Base-by-base conservation (phyloP, 345 rosid species). In the Euclidium syriacum region DNA sequence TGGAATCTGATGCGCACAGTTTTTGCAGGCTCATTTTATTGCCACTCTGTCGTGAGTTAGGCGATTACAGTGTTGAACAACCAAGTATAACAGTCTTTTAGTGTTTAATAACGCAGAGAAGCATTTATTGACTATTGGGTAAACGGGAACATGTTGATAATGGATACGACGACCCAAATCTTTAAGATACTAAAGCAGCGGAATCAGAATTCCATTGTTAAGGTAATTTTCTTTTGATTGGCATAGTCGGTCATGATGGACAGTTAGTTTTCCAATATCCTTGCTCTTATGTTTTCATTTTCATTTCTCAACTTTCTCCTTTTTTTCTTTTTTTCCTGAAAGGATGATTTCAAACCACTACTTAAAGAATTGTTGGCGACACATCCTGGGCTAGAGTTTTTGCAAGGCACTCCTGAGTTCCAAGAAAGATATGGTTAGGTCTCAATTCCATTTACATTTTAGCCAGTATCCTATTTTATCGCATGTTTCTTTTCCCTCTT, bases 351-450 rank as follows among this genome's bases (percentile, higher is more conserved):
- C 77, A 95, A 87, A 64, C 86, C 91, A 42, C 65, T 90, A 44
- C 96, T 95, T 73, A 78, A 73, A 68, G 99, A 95, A 77, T 77
- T 95, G 15, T 73, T 95, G 79, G 86, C 97, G 4, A 88, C 97
- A 66, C 99, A 95, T 83, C 95, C 96, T 0, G 99, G 99, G 36
- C 73, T 95, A 73, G 99, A 95, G 71, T 95, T 95, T 75, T 78
- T 95, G 69, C 95, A 90, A 62, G 79, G 83, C 74, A 95, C 97
- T 35, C 99, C 99, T 34, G 99, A 95, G 76, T 95, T 95, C 79
- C 99, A 95, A 78, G 96, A 95, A 75, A 86, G 97, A 95, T 95
- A 95, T 77, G 99, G 99, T 90, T 70, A 7, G 88, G 83, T 62
- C 61, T 65, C 7, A 54, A 43, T 27, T 30, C 55, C 20, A 5